Percentiles rank a stretch among this genome's conserved stretches.
These are phyloP conservation scores for Talaromyces pinophilus DNA, from an alignment of 2,329 filamentous ascomycete species.

Conservation along the genomic window DNA sequence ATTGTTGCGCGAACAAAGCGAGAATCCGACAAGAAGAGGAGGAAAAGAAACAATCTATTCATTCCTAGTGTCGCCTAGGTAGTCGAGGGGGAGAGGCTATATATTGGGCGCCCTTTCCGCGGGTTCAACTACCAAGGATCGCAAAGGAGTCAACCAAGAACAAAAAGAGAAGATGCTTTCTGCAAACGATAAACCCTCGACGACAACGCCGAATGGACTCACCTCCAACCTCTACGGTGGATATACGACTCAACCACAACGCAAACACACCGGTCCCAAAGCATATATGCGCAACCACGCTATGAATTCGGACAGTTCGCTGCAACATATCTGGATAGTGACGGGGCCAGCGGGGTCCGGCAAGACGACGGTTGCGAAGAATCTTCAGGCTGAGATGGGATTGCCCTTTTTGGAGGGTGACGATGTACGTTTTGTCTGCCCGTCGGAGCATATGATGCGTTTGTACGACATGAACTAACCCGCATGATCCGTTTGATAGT, in stretches of 20 bases:
- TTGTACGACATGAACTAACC: neutral
- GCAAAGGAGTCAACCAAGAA: neutral
- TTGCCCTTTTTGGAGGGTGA: constrained; percentile 77
- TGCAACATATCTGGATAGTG: constrained; percentile 76
- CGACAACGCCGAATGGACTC: constrained; percentile 20
- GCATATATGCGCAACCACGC: constrained; percentile 14
- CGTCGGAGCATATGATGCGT: neutral
- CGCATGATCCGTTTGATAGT: constrained; percentile 34
- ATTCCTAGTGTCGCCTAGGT: neutral
- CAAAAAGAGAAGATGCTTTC: constrained; percentile 20
- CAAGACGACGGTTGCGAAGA: constrained; percentile 72
- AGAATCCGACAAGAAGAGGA: neutral
- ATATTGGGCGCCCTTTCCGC: constrained; percentile 7
- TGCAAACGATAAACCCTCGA: constrained; percentile 22
- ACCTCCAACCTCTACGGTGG: constrained; percentile 21
- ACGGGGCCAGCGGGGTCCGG: constrained; percentile 78
- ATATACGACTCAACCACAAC: constrained; percentile 3
- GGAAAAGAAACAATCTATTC: neutral
- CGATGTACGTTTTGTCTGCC: constrained; percentile 58
- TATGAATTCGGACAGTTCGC: constrained; percentile 20
- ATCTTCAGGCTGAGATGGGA: constrained; percentile 62
- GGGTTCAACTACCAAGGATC: constrained; percentile 4
- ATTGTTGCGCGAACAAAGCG: neutral
- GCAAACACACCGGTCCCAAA: neutral
- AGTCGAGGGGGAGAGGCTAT: neutral